A percentile compares a stretch with the other conserved stretches of the same genome.
These are phyloP conservation scores for Adenanthera pavonina DNA, from an alignment of 306 rosid species.

Conservation along the genomic window DNA sequence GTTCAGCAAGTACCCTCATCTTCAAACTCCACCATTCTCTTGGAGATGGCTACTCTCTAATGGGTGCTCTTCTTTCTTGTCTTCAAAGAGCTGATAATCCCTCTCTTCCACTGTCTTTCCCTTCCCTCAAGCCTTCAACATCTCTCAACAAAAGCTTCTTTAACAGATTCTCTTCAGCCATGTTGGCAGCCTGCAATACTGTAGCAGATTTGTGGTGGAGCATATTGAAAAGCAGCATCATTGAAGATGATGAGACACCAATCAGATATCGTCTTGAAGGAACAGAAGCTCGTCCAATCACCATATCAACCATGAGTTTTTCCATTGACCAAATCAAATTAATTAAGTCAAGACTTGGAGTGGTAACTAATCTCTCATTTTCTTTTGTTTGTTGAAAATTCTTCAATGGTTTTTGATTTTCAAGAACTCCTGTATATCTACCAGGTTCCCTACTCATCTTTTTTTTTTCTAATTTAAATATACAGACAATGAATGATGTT, in stretches of 20 bases:
- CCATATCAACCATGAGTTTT: not conserved
- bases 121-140: not conserved
- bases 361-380: not conserved
- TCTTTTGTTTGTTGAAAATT: too few relatives aligned
- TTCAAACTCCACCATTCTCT: too few relatives aligned
- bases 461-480: not conserved
- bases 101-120: not conserved
- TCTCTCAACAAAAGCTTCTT: not conserved
- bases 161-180: slow-evolving; percentile 6
- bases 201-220: slow-evolving; percentile 44
- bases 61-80: too few relatives aligned
- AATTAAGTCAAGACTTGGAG: not conserved
- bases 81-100: not conserved
- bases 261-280: not conserved
- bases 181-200: slow-evolving; percentile 43
- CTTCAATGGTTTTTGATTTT: not conserved
- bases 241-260: not conserved
- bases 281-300: not conserved
- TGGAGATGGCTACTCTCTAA: too few relatives aligned
- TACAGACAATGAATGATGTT: slow-evolving; percentile 65
- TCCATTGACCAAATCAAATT: not conserved
- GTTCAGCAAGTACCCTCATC: too few relatives aligned
- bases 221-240: slow-evolving; percentile 6
- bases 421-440: not conserved
- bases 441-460: not conserved